Evolutionary conservation across 352 stramenopile species (phyloP), one percentile per base, ranked within the genome.

Genomic region (Nothophytophthora sp.): DNA sequence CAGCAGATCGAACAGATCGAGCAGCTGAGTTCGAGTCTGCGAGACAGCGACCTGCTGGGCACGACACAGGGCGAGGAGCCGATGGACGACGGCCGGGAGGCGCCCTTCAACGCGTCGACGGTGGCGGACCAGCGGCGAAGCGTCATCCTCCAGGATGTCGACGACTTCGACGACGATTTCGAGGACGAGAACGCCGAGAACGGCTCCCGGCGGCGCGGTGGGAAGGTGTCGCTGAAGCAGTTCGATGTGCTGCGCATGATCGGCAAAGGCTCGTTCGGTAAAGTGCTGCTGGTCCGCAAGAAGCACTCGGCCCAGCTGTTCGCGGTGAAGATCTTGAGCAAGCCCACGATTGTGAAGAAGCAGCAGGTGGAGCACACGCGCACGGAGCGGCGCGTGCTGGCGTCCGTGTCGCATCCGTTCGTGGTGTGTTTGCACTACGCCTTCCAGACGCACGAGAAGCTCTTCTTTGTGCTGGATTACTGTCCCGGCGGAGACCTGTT

Each of bases 201-300:
- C 35, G 51, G 52, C n/a, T 67, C 53, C 2, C 55, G 54, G 18
- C 45, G 43, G 37, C 47, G 46, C 37, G 68, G 52, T 39, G 39
- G 44, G 25, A 90, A 91, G 63, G 69, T 94, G 18, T 90, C 83
- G 13, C 68, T 96, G n/a, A 74, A 86, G 51, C 74, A 95, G 47
- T 97, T 97, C 57, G 82, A 96, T 44, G 71, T 96, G 50, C 46
- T 96, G 32, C 81, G 88, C n/a, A 91, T 98, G 68, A 88, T 98
- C 28, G 93, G 93, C 38, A 91, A 93, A 47, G 93, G 93, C 2
- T 93, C 76, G 16, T 98, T 98, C 35, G 93, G 93, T 32, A 97
- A 97, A 76, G 94, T 97, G 4, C 56, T 97, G 38, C 61, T 94
- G n/a, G 81, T 89, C 38, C 73, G 83, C 37, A 90, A 91, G 60